phyloP scores from a whole-genome alignment of 164 flowering plant genomes.

The Chloranthus sessilifolius region DNA sequence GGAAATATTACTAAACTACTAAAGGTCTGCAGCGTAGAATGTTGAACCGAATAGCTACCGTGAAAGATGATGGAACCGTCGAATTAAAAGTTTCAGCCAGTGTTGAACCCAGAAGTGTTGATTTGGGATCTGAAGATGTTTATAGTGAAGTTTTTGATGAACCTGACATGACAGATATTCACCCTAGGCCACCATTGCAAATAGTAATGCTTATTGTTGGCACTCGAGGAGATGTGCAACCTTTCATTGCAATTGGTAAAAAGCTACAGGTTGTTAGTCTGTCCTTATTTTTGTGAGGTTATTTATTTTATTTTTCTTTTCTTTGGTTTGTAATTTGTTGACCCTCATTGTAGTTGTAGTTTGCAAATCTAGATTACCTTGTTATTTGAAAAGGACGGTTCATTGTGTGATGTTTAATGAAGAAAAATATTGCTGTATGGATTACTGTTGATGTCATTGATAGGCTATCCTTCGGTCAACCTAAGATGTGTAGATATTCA shows the following conservation, averaged over 20 bases:
- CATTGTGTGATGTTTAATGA: not conserved
- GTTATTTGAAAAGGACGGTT: not conserved
- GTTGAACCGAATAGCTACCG: constrained; percentile 93
- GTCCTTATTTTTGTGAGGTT: constrained; percentile 3
- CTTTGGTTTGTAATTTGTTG: not conserved
- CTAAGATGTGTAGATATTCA: constrained; percentile 7
- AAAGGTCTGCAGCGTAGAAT: constrained; percentile 61
- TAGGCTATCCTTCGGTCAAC: not conserved
- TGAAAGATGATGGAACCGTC: constrained; percentile 93
- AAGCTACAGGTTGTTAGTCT: constrained; percentile 61
- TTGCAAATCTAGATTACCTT: constrained; percentile 3
- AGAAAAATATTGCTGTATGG: not conserved
- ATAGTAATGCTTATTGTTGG: constrained; percentile 97
- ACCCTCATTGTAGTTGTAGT: not conserved
- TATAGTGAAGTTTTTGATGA: constrained; percentile 43
- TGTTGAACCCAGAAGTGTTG: constrained; percentile 42
- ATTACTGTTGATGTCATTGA: not conserved
- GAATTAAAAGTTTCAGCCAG: constrained; percentile 77
- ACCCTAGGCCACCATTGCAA: constrained; percentile 75
- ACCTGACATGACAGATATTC: constrained; percentile 55
- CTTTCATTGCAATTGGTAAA: constrained; percentile 93
- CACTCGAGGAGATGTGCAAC: constrained; percentile 98
- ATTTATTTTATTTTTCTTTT: not conserved
- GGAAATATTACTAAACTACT: constrained; percentile 14
- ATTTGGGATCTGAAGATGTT: constrained; percentile 31